These are phyloP conservation scores for Zopfia rhizophila DNA, from an alignment of 2,329 filamentous ascomycete genomes.

Conservation along the genomic window DNA sequence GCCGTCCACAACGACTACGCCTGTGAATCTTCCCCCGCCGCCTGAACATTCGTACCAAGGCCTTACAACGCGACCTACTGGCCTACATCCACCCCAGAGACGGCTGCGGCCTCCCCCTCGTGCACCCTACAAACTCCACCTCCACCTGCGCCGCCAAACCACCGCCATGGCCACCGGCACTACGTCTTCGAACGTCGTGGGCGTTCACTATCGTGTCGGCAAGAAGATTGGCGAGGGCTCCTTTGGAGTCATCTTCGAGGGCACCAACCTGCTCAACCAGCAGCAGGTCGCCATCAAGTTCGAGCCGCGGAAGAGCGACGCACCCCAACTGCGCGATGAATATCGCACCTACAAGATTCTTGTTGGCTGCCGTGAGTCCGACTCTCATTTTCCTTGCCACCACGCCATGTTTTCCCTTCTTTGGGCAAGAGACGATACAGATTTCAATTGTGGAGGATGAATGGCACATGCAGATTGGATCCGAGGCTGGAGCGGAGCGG, in stretches of 20 bases:
- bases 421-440: no score
- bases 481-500: no score
- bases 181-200: constrained; percentile 95
- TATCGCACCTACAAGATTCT: constrained; percentile 99
- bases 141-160: constrained; percentile 10
- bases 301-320: constrained; percentile 98
- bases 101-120: constrained; percentile 35
- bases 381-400: constrained; percentile 25
- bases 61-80: constrained; percentile 35
- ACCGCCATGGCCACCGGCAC: constrained; percentile 82
- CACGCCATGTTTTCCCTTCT: no score
- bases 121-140: constrained; percentile 20
- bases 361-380: constrained; percentile 93
- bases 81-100: constrained; percentile 38
- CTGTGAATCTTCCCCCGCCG: no score
- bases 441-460: no score
- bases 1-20: no score
- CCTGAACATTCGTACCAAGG: no score
- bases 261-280: constrained; percentile 97
- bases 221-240: constrained; percentile 99
- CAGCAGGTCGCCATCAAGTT: constrained; percentile 99
- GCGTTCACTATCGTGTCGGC: constrained; percentile 97
- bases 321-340: constrained; percentile 96
- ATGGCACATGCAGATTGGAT: no score
- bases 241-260: constrained; percentile 98